A percentile compares a stretch with the other conserved stretches of the same genome.
Evolutionary conservation across 495 filamentous ascomycete genomes (phyloP).

Genomic region (Lophium mytilinum): DNA sequence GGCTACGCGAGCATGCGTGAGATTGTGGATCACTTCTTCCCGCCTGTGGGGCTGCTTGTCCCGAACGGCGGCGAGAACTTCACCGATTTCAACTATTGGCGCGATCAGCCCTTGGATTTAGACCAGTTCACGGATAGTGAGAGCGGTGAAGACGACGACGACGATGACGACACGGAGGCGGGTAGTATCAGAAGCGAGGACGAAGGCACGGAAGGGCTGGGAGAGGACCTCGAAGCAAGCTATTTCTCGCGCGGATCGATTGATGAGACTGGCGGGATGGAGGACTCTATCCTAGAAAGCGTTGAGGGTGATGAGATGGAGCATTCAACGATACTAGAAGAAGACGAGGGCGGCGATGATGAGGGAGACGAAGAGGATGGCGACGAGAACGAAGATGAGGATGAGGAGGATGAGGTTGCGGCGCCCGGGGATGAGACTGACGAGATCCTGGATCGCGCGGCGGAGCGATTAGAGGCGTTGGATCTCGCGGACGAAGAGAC

Average conservation of each 20-base stretch:
- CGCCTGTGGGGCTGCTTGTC: constrained; percentile 32
- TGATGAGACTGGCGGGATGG: constrained; percentile 27
- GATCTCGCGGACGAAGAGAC: constrained; percentile 1
- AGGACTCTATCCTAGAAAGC: constrained; percentile 27
- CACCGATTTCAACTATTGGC: constrained; percentile 41
- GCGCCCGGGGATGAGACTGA: constrained; percentile 7
- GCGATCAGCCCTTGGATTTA: constrained; percentile 30
- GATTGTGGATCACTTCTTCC: constrained; percentile 90
- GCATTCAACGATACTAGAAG: constrained; percentile 24
- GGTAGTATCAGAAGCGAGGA: constrained; percentile 35
- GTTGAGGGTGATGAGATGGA: constrained; percentile 26
- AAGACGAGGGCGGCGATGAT: constrained; percentile 36
- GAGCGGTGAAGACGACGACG: constrained; percentile 32
- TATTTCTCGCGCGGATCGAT: constrained; percentile 25
- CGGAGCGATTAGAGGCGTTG: not conserved
- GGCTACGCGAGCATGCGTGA: constrained; percentile 96
- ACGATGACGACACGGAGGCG: constrained; percentile 41
- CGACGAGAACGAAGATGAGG: constrained; percentile 16
- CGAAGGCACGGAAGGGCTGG: constrained; percentile 28
- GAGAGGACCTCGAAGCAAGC: constrained; percentile 31
- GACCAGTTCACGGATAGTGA: constrained; percentile 35
- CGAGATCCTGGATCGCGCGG: not conserved
- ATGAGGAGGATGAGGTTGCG: constrained; percentile 16
- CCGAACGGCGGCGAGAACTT: constrained; percentile 34
- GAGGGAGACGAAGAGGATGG: constrained; percentile 35